Evolutionary conservation across 257 asterid genomes (phyloP), one percentile per base, ranked within the genome.

Genomic region (Primulina tabacum): DNA sequence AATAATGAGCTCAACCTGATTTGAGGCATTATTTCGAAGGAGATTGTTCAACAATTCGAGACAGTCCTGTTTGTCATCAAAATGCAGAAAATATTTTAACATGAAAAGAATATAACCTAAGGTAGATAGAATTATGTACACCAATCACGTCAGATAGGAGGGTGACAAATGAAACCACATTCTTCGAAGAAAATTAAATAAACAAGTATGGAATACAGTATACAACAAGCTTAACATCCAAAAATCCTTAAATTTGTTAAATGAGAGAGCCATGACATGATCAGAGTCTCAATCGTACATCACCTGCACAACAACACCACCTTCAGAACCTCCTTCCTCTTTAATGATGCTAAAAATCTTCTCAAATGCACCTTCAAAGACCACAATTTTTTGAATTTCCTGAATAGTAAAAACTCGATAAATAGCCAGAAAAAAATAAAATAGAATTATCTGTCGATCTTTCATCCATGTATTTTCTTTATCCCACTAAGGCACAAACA

Each of bases 221-320:
- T 24, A 60, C 38, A 12, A 29, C 65, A 34, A 62, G 29, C 37
- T n/a, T 32, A 7, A 1, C 69, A 21, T 40, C 28, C 26, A 40
- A 20, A 37, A 58, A 4, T 10, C 43, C 6, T 11, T 18, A 10
- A n/a, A 21, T 8, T 21, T 10, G 2, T 11, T 12, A 70, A 8
- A 32, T 69, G 38, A 32, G 32, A 55, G 30, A 35, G 20, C 20
- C 37, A 17, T 59, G 58, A 60, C 28, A 66, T 26, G 73, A 65
- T 34, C 47, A 28, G 33, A 64, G 70, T 33, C 40, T 33, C 29
- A 37, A 33, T 67, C 57, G 52, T 69, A 50, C 74, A 72, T 60
- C 80, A 92, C 98, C 97, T 92, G 98, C 75, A 92, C 97, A 78
- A 92, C 96, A 62, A 90, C 97, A 9, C 99, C 99, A 58, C 99